These are phyloP conservation scores for Naganishia liquefaciens DNA, from an alignment of 1,284 basidiomycete species.

Conservation along the genomic window DNA sequence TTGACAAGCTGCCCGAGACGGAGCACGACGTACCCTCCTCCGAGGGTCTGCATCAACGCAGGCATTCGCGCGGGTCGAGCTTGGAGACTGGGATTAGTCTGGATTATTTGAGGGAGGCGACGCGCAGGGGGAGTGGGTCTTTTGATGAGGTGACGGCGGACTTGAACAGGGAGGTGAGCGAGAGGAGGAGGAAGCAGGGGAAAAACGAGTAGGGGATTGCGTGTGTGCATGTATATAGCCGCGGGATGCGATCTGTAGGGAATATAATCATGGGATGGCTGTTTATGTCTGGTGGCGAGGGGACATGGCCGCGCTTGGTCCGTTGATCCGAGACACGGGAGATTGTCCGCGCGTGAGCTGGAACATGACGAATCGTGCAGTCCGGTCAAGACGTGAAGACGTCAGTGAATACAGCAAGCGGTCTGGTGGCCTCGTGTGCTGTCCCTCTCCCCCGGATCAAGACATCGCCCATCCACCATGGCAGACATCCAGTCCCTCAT, in stretches of 20 bases:
- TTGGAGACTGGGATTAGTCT: constrained; percentile 10
- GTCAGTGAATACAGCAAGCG: too few relatives aligned
- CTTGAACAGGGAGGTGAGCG: constrained; percentile 36
- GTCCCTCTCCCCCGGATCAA: background rate
- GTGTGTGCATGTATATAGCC: too few relatives aligned
- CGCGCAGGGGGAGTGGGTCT: constrained; percentile 14
- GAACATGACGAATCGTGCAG: constrained; percentile 17
- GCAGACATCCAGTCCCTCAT: constrained; percentile 32
- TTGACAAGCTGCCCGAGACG: constrained; percentile 14
- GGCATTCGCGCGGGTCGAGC: constrained; percentile 22
- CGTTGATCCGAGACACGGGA: too few relatives aligned
- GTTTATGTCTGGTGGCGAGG: too few relatives aligned
- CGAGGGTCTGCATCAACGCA: constrained; percentile 12
- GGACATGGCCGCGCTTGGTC: too few relatives aligned
- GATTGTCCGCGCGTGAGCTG: too few relatives aligned
- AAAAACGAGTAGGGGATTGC: constrained; percentile 1
- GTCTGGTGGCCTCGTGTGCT: background rate
- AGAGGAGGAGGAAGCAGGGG: constrained; percentile 27
- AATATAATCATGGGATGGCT: too few relatives aligned
- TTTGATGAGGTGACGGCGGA: constrained; percentile 38
- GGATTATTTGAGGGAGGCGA: constrained; percentile 6
- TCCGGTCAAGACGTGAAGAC: too few relatives aligned
- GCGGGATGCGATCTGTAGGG: too few relatives aligned
- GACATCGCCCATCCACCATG: constrained; percentile 8
- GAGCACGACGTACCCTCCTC: background rate